These are phyloP conservation scores for Venturia oleaginea DNA, from an alignment of 2,329 filamentous ascomycete species.

Conservation along the genomic window DNA sequence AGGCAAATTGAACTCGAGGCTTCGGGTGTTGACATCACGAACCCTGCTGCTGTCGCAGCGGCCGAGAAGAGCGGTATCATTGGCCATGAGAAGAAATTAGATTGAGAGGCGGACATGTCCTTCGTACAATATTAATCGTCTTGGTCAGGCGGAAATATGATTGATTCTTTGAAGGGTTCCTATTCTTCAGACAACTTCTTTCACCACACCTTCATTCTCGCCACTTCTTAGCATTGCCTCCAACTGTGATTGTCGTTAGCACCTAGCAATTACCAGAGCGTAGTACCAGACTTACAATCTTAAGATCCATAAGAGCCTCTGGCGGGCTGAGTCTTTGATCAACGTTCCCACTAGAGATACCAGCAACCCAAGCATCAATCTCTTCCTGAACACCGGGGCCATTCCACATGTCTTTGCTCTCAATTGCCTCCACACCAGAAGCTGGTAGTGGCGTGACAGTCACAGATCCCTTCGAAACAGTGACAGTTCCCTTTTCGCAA, in stretches of 20 bases:
- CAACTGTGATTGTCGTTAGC: background rate
- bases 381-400: constrained; percentile 50
- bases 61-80: constrained; percentile 24
- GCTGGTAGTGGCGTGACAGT: constrained; percentile 24
- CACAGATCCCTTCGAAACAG: constrained; percentile 19
- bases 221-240: constrained; percentile 12
- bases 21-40: constrained; percentile 39
- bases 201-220: background rate
- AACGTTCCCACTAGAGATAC: constrained; percentile 38
- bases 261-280: background rate
- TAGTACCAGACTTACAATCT: constrained; percentile 37
- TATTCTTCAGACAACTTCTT: background rate
- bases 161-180: background rate
- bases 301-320: constrained; percentile 52
- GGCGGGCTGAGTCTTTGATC: constrained; percentile 47
- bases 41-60: constrained; percentile 36
- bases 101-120: background rate
- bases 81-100: background rate
- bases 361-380: constrained; percentile 51
- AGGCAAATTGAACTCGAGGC: constrained; percentile 43
- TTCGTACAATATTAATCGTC: background rate
- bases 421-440: constrained; percentile 16
- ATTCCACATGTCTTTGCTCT: constrained; percentile 27
- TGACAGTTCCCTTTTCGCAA: constrained; percentile 49
- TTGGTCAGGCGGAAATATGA: background rate